Conservation (phyloP, 2,329 filamentous ascomycete genomes). For the Cryphonectria japonica region DNA sequence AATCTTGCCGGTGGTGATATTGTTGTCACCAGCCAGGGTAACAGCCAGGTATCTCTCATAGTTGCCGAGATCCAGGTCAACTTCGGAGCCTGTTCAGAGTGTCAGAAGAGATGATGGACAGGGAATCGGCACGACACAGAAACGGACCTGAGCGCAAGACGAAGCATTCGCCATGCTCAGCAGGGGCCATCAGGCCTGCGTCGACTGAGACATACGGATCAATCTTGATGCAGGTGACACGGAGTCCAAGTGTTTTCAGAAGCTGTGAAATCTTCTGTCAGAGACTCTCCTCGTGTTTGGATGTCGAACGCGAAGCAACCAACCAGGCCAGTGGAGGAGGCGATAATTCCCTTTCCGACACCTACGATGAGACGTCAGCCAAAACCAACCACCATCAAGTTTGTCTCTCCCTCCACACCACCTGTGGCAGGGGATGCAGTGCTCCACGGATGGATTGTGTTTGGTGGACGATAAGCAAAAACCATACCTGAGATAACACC, state of each 20-base stretch:
- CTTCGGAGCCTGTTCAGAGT: slow-evolving; percentile 37
- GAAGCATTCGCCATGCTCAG: slow-evolving; percentile 81
- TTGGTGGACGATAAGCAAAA: background rate
- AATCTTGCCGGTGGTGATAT: slow-evolving; percentile 97
- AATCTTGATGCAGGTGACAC: slow-evolving; percentile 63
- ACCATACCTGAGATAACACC: slow-evolving; percentile 30
- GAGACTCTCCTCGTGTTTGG: slow-evolving; percentile 6
- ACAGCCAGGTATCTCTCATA: slow-evolving; percentile 76
- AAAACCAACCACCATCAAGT: background rate
- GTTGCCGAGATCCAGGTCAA: slow-evolving; percentile 60
- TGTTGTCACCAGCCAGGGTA: slow-evolving; percentile 82
- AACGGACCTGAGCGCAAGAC: slow-evolving; percentile 62
- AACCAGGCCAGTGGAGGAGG: slow-evolving; percentile 28
- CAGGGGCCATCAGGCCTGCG: slow-evolving; percentile 42
- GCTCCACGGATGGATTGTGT: slow-evolving; percentile 4
- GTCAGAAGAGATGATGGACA: background rate
- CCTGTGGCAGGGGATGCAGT: background rate
- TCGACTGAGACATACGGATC: slow-evolving; percentile 53
- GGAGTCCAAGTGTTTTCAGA: slow-evolving; percentile 79
- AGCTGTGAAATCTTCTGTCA: slow-evolving; percentile 47
- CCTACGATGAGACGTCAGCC: slow-evolving; percentile 25
- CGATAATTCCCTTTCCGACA: slow-evolving; percentile 31
- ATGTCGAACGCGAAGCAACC: slow-evolving; percentile 8
- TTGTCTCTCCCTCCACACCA: background rate
- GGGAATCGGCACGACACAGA: background rate